A percentile compares a stretch with the other conserved stretches of the same genome.
Conservation (phyloP, 2,329 filamentous ascomycete species). For the Exophiala spinifera region DNA sequence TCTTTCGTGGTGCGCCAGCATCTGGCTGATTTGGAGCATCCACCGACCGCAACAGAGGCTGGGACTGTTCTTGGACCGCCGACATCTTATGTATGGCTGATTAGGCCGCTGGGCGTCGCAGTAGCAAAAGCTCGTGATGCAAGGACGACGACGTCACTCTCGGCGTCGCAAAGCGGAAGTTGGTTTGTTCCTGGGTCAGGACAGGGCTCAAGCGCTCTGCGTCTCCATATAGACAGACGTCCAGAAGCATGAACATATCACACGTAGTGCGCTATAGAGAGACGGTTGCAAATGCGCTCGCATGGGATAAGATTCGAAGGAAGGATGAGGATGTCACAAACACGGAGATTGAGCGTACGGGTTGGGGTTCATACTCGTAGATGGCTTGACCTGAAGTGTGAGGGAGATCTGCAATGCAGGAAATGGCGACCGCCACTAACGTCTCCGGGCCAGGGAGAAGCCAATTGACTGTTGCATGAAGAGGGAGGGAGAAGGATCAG, state of each 20-base stretch:
- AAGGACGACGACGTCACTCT: not conserved
- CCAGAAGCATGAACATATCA: not conserved
- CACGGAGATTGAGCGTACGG: not conserved
- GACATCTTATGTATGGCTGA: slow-evolving; percentile 8
- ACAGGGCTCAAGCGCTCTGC: not conserved
- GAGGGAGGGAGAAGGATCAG: too few species aligned
- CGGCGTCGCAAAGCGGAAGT: not conserved
- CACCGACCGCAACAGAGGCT: not conserved
- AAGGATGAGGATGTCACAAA: not conserved
- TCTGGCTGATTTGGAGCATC: slow-evolving; percentile 5
- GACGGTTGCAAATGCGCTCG: not conserved
- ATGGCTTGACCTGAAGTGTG: not conserved
- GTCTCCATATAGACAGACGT: not conserved
- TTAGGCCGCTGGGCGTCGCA: not conserved
- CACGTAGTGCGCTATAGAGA: not conserved
- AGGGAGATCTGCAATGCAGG: not conserved
- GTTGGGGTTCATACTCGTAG: too few species aligned
- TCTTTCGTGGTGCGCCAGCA: slow-evolving; percentile 50
- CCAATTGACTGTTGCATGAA: not conserved
- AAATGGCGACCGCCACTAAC: not conserved
- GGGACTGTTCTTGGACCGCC: slow-evolving; percentile 5
- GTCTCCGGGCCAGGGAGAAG: not conserved
- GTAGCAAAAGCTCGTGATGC: not conserved
- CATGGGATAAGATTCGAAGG: not conserved
- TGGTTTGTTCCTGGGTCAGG: not conserved